A percentile compares a stretch with the other conserved stretches of the same genome.
These are phyloP conservation scores for Fraxinus anomala DNA, from an alignment of 257 asterid species.

Conservation along the genomic window DNA sequence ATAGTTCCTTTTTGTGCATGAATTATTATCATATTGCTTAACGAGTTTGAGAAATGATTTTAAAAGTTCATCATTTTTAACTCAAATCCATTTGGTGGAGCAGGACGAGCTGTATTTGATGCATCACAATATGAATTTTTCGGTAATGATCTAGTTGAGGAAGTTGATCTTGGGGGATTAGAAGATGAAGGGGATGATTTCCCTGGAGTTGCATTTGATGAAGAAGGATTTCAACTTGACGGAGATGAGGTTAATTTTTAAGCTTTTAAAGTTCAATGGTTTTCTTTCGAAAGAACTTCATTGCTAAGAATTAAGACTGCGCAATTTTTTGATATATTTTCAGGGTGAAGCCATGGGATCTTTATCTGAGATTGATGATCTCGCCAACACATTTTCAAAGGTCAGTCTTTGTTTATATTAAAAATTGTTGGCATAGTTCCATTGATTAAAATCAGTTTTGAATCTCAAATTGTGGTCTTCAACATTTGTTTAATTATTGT, in stretches of 20 bases:
- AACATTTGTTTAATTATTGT: not conserved
- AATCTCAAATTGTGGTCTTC: not conserved
- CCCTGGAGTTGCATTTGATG: slow-evolving; percentile 57
- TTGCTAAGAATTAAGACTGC: not conserved
- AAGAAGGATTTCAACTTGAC: slow-evolving; percentile 60
- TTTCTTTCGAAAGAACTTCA: not conserved
- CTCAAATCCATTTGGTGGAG: slow-evolving; percentile 14
- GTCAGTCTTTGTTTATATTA: slow-evolving; percentile 34
- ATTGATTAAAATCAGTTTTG: slow-evolving; percentile 8
- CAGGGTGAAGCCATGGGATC: slow-evolving; percentile 66
- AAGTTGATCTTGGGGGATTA: slow-evolving; percentile 92
- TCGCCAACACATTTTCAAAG: slow-evolving; percentile 71
- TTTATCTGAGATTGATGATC: slow-evolving; percentile 65
- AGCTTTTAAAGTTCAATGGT: not conserved
- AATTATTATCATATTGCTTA: slow-evolving; percentile 7
- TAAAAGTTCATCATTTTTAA: slow-evolving; percentile 14
- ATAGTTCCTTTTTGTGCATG: slow-evolving; percentile 9
- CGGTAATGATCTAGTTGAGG: slow-evolving; percentile 78
- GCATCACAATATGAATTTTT: slow-evolving; percentile 97
- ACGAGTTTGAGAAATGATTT: slow-evolving; percentile 15
- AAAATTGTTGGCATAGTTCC: not conserved
- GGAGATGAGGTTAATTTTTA: slow-evolving; percentile 69
- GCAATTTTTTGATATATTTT: slow-evolving; percentile 20
- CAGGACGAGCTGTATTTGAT: slow-evolving; percentile 69
- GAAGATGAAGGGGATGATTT: slow-evolving; percentile 76